Percentiles rank a stretch among this genome's conserved stretches.
Evolutionary conservation across 2,329 filamentous ascomycete genomes (phyloP).

Genomic region (Trichoderma harzianum): DNA sequence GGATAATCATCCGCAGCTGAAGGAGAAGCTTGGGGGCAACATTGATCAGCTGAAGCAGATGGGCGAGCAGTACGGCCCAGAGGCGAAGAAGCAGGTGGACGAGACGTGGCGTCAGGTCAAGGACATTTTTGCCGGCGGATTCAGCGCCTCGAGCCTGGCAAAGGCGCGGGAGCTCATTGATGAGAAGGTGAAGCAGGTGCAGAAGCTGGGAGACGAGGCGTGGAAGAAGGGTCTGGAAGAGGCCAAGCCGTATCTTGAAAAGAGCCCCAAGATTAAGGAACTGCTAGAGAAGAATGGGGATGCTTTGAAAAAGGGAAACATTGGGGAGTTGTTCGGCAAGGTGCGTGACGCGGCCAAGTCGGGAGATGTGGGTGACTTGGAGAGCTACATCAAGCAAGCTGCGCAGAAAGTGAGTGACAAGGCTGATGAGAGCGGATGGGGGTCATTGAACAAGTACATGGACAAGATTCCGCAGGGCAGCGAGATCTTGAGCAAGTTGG

Average conservation of each 20-base stretch:
- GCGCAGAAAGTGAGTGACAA: conserved; percentile 45
- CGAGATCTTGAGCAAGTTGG: conserved; percentile 63
- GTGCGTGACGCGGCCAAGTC: conserved; percentile 59
- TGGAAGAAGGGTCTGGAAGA: conserved; percentile 70
- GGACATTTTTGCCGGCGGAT: conserved; percentile 60
- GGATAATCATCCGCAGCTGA: conserved; percentile 69
- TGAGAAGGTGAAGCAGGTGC: conserved; percentile 65
- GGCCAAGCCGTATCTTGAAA: conserved; percentile 69
- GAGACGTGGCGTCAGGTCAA: conserved; percentile 66
- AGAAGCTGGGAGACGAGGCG: conserved; percentile 66
- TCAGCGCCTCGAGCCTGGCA: conserved; percentile 50
- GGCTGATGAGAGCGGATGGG: conserved; percentile 37
- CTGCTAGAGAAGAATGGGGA: conserved; percentile 68
- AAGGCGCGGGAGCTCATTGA: conserved; percentile 62
- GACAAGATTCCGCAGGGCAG: conserved; percentile 61
- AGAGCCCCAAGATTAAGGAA: conserved; percentile 72
- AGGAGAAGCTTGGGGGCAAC: conserved; percentile 67
- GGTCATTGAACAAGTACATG: conserved; percentile 59
- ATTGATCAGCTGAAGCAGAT: conserved; percentile 67
- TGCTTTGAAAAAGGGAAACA: conserved; percentile 63
- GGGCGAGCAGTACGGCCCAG: conserved; percentile 67
- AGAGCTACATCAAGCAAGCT: conserved; percentile 34
- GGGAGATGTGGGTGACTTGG: conserved; percentile 51
- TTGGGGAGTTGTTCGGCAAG: conserved; percentile 60
- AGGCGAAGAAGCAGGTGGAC: conserved; percentile 73